phyloP scores from a whole-genome alignment of 495 filamentous ascomycete genomes.

The Hypoxylon lienhwacheense region DNA sequence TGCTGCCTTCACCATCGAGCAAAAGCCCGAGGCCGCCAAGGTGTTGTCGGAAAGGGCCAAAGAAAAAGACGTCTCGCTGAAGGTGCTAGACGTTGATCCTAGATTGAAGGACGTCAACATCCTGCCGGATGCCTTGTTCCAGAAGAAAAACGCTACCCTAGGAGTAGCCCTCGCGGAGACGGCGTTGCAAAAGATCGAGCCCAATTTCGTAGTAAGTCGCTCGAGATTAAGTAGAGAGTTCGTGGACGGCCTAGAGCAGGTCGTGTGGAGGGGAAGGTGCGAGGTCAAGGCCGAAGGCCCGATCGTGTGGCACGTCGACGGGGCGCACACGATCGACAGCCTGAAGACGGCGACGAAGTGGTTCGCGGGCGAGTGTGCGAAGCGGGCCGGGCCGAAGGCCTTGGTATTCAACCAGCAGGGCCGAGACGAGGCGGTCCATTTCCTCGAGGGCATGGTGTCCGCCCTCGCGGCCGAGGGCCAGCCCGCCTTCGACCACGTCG shows the following conservation, averaged over 20 bases:
- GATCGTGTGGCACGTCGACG: constrained; percentile 88
- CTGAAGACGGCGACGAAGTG: constrained; percentile 76
- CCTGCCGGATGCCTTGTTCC: constrained; percentile 77
- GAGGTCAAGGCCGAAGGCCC: constrained; percentile 68
- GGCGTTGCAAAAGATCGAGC: constrained; percentile 53
- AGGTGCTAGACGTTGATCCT: constrained; percentile 64
- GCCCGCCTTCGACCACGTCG: constrained; percentile 70
- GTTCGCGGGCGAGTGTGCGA: constrained; percentile 61
- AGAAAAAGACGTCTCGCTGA: constrained; percentile 63
- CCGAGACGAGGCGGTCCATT: constrained; percentile 70
- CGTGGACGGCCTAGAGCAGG: constrained; percentile 70
- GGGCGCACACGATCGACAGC: constrained; percentile 88
- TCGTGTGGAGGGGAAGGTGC: constrained; percentile 79
- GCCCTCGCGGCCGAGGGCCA: constrained; percentile 53
- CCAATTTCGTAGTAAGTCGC: constrained; percentile 30
- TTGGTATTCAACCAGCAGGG: constrained; percentile 97
- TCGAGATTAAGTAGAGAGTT: constrained; percentile 65
- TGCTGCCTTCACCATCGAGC: constrained; percentile 74
- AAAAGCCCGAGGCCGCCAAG: constrained; percentile 63
- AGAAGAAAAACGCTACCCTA: constrained; percentile 82
- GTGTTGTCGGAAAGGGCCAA: constrained; percentile 72
- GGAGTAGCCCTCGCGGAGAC: constrained; percentile 74
- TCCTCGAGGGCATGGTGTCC: constrained; percentile 65
- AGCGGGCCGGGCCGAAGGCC: constrained; percentile 53
- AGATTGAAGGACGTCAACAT: constrained; percentile 67